Evolutionary conservation across 345 rosid genomes (phyloP).

Genomic region (Moringa oleifera): DNA sequence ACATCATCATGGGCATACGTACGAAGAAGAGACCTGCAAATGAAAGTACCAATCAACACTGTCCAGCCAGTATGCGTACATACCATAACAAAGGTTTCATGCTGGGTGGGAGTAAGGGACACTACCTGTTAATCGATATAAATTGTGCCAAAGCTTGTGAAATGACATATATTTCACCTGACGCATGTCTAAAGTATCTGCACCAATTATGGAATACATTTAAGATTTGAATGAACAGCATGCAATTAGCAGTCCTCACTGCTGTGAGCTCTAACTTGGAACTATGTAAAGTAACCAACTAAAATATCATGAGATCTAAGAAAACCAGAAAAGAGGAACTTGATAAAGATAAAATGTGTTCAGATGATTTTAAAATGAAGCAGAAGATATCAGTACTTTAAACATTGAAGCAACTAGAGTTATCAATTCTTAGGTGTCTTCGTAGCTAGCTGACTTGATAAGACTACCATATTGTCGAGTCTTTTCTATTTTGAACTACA

Average conservation of each 20-base stretch:
- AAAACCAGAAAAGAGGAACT: background rate
- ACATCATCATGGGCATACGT: conserved; percentile 45
- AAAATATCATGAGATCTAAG: background rate
- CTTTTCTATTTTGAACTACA: background rate
- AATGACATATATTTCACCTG: conserved; percentile 41
- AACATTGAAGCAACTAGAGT: background rate
- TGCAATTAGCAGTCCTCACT: background rate
- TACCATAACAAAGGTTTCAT: background rate
- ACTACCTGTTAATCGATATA: conserved; percentile 41
- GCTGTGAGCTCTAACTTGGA: background rate
- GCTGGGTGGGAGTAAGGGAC: background rate
- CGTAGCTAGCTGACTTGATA: no score
- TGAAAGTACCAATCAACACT: background rate
- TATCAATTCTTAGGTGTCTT: background rate
- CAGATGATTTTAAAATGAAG: background rate
- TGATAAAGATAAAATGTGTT: background rate
- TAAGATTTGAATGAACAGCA: background rate
- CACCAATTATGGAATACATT: conserved; percentile 10
- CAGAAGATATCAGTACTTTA: background rate
- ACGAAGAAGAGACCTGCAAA: conserved; percentile 35
- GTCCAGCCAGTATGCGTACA: background rate
- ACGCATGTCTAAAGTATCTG: conserved; percentile 48
- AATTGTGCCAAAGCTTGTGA: conserved; percentile 44
- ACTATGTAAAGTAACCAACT: no score
- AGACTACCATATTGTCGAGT: background rate